phyloP scores from a whole-genome alignment of 495 filamentous ascomycete species.

The Neurospora africana region DNA sequence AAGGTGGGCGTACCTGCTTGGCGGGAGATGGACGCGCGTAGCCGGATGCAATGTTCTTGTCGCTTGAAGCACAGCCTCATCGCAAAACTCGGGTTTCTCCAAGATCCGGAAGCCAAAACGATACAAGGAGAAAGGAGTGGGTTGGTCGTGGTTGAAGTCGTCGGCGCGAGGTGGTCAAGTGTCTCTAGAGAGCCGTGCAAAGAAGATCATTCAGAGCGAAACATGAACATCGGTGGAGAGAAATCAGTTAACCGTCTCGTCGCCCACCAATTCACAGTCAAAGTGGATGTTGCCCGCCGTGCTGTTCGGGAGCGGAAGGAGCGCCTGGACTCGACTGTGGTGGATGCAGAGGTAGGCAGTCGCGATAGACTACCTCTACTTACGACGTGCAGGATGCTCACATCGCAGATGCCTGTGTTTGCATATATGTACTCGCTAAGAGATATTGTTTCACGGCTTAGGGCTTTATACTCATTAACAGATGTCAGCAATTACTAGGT shows the following conservation, averaged over 20 bases:
- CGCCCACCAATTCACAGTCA: neutral
- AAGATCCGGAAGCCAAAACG: neutral
- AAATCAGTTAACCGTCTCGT: neutral
- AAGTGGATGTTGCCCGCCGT: neutral
- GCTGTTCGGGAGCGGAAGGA: neutral
- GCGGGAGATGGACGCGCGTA: neutral
- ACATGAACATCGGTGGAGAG: neutral
- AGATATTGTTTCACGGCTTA: neutral
- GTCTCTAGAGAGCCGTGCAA: neutral
- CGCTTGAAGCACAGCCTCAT: neutral
- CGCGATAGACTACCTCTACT: no score
- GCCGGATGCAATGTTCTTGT: neutral
- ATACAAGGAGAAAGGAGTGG: neutral
- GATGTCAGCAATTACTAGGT: no score
- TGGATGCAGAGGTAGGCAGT: neutral
- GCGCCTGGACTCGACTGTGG: neutral
- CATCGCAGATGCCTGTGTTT: neutral
- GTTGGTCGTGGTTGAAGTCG: neutral
- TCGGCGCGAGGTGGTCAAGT: neutral
- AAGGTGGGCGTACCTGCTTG: neutral
- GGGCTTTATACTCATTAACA: no score
- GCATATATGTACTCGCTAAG: neutral
- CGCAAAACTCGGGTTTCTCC: neutral
- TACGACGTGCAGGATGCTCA: neutral
- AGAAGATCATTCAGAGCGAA: neutral